phyloP scores from a whole-genome alignment of 179 eudicot species.

The Beta macrorhiza region DNA sequence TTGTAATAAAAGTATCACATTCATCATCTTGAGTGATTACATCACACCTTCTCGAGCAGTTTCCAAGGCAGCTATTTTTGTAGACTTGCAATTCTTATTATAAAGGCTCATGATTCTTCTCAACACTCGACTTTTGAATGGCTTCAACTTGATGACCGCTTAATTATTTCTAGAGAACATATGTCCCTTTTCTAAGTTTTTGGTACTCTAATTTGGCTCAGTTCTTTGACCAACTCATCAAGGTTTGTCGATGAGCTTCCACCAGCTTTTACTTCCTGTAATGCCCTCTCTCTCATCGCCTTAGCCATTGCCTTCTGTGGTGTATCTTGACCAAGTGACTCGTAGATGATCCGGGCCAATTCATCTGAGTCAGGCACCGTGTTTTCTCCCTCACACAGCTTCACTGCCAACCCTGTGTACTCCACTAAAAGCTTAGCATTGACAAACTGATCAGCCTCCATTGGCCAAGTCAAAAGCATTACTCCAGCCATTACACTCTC shows the following conservation, averaged over 20 bases:
- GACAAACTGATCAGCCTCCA: constrained; percentile 72
- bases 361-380: constrained; percentile 50
- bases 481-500: constrained; percentile 60
- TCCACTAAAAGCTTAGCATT: constrained; percentile 61
- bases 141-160: constrained; percentile 26
- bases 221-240: not conserved
- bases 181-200: no score
- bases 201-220: no score
- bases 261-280: constrained; percentile 44
- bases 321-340: constrained; percentile 36
- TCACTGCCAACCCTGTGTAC: constrained; percentile 39
- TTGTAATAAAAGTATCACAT: no score
- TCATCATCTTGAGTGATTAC: no score
- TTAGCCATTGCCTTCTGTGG: constrained; percentile 43
- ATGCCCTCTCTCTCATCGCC: constrained; percentile 42
- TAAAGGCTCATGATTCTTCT: no score
- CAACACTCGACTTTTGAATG: constrained; percentile 26
- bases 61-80: no score
- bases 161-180: no score
- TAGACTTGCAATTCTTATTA: no score
- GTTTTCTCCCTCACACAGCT: constrained; percentile 48
- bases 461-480: constrained; percentile 71
- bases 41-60: no score
- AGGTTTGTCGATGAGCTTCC: constrained; percentile 52
- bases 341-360: constrained; percentile 38